Base-by-base conservation (phyloP, 139 green algal genomes). In the Chlamydomonas eustigma region DNA sequence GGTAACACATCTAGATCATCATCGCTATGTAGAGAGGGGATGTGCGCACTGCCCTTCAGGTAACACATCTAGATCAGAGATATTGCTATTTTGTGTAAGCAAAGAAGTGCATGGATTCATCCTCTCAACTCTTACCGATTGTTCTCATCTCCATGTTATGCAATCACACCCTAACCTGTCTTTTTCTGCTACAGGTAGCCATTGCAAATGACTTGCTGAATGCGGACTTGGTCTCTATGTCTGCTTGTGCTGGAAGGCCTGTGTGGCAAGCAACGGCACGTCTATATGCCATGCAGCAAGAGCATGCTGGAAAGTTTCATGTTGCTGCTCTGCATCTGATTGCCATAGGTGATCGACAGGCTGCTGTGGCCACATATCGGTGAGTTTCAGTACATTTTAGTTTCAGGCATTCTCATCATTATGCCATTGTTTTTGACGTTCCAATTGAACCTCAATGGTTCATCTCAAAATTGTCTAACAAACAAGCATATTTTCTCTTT, bases 271-370 rank as follows among this genome's bases (percentile, higher is more conserved):
- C 37, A n/a, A 25, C 71, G 2, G n/a, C 71, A 44, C 44, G 71
- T 12, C 22, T 66, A 18, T 66, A 77, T 51, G 71, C 71, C 6
- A 28, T 35, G 3, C 71, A 69, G 25, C 50, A 69, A 32, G 71
- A 66, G 31, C 37, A n/a, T 37, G 71, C 71, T n/a, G 39, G 39
- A 4, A 39, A 77, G 71, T 28, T 38, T 1, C 71, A 77, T 77
- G 50, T 77, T 50, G 71, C 71, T 2, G 71, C 50, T 51, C 44
- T 77, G 31, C 71, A 77, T 35, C 32, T 77, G 28, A 34, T 77
- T 67, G 71, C 71, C 6, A 66, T 77, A 3, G 71, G 71, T 3
- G 71, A 77, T 35, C 18, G 8, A 25, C 37, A 37, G 31, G 71
- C 50, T 6, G 71, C 71, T 24, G 44, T 50, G 2, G 71, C 28